phyloP scores from a whole-genome alignment of 495 filamentous ascomycete genomes.

The Sordaria brevicollis region DNA sequence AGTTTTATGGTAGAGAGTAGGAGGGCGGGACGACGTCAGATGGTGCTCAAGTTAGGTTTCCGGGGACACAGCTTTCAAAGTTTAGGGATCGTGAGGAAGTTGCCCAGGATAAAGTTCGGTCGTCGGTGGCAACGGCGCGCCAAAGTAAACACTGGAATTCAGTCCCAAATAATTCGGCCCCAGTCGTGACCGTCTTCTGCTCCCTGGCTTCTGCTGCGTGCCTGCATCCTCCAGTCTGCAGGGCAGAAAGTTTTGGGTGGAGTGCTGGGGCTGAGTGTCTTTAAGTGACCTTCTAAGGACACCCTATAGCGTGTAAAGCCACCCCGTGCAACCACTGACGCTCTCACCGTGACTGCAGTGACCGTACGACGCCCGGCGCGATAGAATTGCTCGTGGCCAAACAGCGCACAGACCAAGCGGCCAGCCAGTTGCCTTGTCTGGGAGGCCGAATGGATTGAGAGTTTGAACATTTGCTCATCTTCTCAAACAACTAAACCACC shows the following conservation, averaged over 20 bases:
- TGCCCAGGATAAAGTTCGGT: constrained; percentile 5
- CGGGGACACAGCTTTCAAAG: neutral
- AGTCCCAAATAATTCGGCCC: neutral
- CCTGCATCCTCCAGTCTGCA: neutral
- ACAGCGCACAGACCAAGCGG: neutral
- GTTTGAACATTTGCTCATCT: neutral
- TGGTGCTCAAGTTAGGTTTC: neutral
- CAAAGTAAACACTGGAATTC: constrained; percentile 18
- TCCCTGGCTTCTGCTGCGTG: neutral
- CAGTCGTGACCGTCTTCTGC: neutral
- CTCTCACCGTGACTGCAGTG: neutral
- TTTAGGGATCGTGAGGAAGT: neutral
- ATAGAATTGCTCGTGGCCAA: neutral
- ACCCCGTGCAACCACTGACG: neutral
- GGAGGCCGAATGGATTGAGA: neutral
- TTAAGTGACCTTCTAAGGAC: neutral
- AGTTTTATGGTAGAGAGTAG: neutral
- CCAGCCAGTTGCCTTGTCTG: neutral
- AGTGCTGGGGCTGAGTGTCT: no score
- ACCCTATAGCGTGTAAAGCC: neutral
- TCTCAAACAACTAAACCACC: neutral
- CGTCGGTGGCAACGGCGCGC: constrained; percentile 18
- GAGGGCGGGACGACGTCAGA: neutral
- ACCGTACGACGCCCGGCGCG: neutral
- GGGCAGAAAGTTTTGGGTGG: neutral